Evolutionary conservation across 495 filamentous ascomycete genomes (phyloP), one percentile per base, ranked within the genome.

Genomic region (Saxophila tyrrhenica): DNA sequence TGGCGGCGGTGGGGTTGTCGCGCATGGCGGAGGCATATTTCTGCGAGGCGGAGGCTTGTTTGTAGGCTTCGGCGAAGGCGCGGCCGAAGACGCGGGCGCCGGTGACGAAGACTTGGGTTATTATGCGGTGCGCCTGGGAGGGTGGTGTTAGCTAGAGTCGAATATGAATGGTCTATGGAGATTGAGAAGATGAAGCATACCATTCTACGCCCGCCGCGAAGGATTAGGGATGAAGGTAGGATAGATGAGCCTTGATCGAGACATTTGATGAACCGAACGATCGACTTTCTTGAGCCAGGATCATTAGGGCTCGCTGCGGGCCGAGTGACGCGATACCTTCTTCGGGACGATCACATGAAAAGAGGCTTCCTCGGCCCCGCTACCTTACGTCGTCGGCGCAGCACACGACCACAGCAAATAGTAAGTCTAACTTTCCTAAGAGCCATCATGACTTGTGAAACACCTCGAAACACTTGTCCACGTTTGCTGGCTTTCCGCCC

Each of bases 51-150:
- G 86, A 76, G 32, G 92, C 91, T 76, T 98, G 69, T 48, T 62
- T 56, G 42, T 63, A 72, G 17, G 69, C 66, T 62, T 72, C 69
- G 39, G 84, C 74, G 66, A 97, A 89, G 69, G 92, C 89, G 55
- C 92, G 89, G 46, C 89, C 87, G 69, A 98, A 77, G 61, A 96
- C 91, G 62, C 92, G 87, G 55, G 81, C 74, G 72, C 90, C 91
- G 64, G 87, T 84, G 55, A 97, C 59, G 74, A 95, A 80, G 70
- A 95, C 85, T 78, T 96, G 89, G 54, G 85, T 83, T 72, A 98
- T 84, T 68, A 94, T 84, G 67, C 90, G 85, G 74, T 98, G 89
- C 65, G 92, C 92, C 92, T 98, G 65, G 9, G 5, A 35, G 49
- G 13, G 17, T 22, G 8, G 49, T 52, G 20, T 42, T 44, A 44